Percentiles rank a stretch among this genome's conserved stretches.
Evolutionary conservation across 2,329 filamentous ascomycete species (phyloP).

Genomic region (Paecilomyces dactylethromorphus): DNA sequence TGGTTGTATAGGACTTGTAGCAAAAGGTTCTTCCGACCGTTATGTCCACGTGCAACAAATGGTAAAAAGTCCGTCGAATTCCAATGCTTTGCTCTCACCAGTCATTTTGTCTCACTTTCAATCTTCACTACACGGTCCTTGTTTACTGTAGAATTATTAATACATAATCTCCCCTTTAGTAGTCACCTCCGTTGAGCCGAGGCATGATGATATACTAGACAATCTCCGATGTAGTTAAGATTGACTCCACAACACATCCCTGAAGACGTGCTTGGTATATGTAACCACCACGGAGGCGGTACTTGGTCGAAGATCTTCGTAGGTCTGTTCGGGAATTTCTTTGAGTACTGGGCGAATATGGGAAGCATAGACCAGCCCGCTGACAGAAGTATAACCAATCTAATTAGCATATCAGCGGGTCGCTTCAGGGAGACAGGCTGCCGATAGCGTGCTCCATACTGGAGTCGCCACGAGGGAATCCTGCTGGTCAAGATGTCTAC

Average conservation of each 20-base stretch:
- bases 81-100: not conserved
- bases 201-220: not conserved
- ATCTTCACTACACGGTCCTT: not conserved
- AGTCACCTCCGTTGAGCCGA: not conserved
- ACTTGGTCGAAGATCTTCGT: not conserved
- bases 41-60: too few relatives aligned
- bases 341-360: not conserved
- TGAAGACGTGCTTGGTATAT: not conserved
- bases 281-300: not conserved
- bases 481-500: not conserved
- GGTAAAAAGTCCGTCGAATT: too few relatives aligned
- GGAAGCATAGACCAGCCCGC: not conserved
- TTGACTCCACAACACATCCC: not conserved
- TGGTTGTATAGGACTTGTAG: not conserved
- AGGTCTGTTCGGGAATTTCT: not conserved
- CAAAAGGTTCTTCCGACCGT: not conserved
- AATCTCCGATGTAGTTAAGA: not conserved
- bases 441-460: not conserved
- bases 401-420: not conserved
- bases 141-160: not conserved
- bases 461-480: not conserved
- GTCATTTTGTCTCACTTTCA: not conserved
- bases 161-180: not conserved
- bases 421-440: not conserved
- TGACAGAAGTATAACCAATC: not conserved